Conservation (phyloP, 2,329 filamentous ascomycete species). For the Exophiala xenobiotica region DNA sequence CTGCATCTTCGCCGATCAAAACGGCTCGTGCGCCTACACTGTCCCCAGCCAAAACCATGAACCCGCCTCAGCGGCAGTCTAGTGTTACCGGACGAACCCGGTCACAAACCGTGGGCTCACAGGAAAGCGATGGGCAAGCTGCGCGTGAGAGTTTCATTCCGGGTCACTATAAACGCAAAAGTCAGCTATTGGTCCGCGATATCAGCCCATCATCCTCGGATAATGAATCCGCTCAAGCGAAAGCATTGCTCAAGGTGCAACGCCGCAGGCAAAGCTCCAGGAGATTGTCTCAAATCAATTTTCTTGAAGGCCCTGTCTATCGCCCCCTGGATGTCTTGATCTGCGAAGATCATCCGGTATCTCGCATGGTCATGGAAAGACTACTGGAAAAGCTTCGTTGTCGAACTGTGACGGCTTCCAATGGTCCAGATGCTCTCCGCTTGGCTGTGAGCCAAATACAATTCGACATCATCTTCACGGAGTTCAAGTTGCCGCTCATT, state of each 20-base stretch:
- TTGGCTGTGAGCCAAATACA: slow-evolving; percentile 97
- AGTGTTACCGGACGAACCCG: slow-evolving; percentile 68
- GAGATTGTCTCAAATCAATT: slow-evolving; percentile 84
- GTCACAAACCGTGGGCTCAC: slow-evolving; percentile 89
- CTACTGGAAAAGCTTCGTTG: slow-evolving; percentile 92
- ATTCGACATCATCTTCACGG: slow-evolving; percentile 98
- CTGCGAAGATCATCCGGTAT: slow-evolving; percentile 96
- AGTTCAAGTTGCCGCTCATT: slow-evolving; percentile 92
- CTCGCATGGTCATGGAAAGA: slow-evolving; percentile 98
- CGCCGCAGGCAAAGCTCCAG: slow-evolving; percentile 93
- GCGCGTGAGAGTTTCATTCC: slow-evolving; percentile 63
- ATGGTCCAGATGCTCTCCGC: slow-evolving; percentile 85
- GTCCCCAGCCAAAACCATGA: slow-evolving; percentile 61
- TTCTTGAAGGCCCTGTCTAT: slow-evolving; percentile 81
- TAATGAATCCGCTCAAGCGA: slow-evolving; percentile 90
- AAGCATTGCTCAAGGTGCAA: slow-evolving; percentile 86
- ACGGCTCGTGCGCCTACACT: slow-evolving; percentile 42
- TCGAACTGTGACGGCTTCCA: slow-evolving; percentile 86
- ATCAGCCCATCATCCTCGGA: slow-evolving; percentile 97
- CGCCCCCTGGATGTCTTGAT: slow-evolving; percentile 90
- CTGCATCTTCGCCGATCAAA: slow-evolving; percentile 56
- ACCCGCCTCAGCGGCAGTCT: slow-evolving; percentile 61
- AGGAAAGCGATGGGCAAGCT: slow-evolving; percentile 78
- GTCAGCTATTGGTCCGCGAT: slow-evolving; percentile 76
- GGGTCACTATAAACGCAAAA: slow-evolving; percentile 81